A percentile compares a stretch with the other conserved stretches of the same genome.
These are phyloP conservation scores for Neonothopanus nambi DNA, from an alignment of 1,284 basidiomycete genomes.

Conservation along the genomic window DNA sequence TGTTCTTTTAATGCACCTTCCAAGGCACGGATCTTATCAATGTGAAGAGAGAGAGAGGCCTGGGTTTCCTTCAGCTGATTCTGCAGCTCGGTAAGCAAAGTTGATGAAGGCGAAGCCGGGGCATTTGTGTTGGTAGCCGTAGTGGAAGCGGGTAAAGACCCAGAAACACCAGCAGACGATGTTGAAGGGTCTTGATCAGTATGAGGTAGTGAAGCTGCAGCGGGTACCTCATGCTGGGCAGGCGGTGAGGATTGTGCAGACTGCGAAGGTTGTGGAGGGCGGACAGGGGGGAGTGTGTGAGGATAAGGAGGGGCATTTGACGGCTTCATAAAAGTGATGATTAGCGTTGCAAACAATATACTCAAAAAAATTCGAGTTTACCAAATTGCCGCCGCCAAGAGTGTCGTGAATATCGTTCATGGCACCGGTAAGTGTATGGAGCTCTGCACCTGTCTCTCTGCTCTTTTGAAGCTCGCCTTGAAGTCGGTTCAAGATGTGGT, in stretches of 20 bases:
- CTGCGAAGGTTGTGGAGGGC: constrained; percentile 46
- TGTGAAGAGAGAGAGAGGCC: constrained; percentile 72
- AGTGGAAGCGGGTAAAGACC: constrained; percentile 29
- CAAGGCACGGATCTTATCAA: constrained; percentile 84
- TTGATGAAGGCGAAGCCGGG: constrained; percentile 32
- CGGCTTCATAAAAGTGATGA: constrained; percentile 44
- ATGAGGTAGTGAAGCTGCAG: constrained; percentile 5
- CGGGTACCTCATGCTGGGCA: neutral
- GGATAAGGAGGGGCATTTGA: constrained; percentile 61
- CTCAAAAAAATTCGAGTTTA: constrained; percentile 39
- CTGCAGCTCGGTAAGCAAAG: constrained; percentile 65
- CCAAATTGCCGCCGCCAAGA: constrained; percentile 75
- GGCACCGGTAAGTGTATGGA: constrained; percentile 77
- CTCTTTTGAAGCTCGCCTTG: constrained; percentile 94
- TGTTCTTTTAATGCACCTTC: constrained; percentile 88
- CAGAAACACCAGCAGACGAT: constrained; percentile 17
- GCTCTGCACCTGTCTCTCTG: constrained; percentile 89
- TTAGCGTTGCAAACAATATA: constrained; percentile 1
- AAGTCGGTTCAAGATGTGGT: constrained; percentile 77
- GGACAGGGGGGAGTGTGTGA: constrained; percentile 62
- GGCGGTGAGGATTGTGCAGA: constrained; percentile 11
- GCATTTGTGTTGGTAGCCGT: constrained; percentile 34
- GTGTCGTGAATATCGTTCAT: constrained; percentile 94
- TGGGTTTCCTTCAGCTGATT: constrained; percentile 87
- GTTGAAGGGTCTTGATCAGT: constrained; percentile 25